Evolutionary conservation across 192 early-diverging fungal species (phyloP).

Genomic region (Coemansia guatemalensis): DNA sequence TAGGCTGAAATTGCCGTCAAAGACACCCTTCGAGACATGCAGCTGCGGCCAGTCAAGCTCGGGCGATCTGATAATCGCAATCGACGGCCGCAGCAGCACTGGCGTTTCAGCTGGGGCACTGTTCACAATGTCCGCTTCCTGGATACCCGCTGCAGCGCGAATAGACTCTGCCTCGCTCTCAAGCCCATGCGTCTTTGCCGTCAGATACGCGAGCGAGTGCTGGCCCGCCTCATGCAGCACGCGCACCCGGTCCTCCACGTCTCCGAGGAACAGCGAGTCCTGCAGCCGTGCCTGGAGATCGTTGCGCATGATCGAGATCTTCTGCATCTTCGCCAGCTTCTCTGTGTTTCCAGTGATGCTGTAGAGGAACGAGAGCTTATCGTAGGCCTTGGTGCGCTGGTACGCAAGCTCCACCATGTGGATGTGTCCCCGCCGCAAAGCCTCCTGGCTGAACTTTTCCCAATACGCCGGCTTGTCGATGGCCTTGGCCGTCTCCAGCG

Average conservation of each 20-base stretch:
- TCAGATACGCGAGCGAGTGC: constrained; percentile 86
- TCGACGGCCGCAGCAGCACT: constrained; percentile 64
- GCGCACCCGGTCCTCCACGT: constrained; percentile 87
- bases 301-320: constrained; percentile 84
- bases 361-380: constrained; percentile 95
- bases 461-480: constrained; percentile 90
- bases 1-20: constrained; percentile 71
- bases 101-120: constrained; percentile 39
- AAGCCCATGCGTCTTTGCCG: constrained; percentile 88
- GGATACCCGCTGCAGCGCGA: constrained; percentile 69
- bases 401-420: constrained; percentile 88
- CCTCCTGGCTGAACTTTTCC: constrained; percentile 85
- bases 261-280: constrained; percentile 87
- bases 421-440: constrained; percentile 83
- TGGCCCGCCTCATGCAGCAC: constrained; percentile 87
- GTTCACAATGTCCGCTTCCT: constrained; percentile 56
- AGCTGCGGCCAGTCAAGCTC: constrained; percentile 95
- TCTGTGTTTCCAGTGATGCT: constrained; percentile 88
- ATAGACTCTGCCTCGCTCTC: constrained; percentile 83
- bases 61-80: constrained; percentile 67
- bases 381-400: constrained; percentile 89
- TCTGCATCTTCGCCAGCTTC: constrained; percentile 92
- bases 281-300: constrained; percentile 92
- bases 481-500: constrained; percentile 89
- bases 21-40: constrained; percentile 79